These are phyloP conservation scores for Boletales sp. DNA, from an alignment of 768 basidiomycete genomes.

Conservation along the genomic window DNA sequence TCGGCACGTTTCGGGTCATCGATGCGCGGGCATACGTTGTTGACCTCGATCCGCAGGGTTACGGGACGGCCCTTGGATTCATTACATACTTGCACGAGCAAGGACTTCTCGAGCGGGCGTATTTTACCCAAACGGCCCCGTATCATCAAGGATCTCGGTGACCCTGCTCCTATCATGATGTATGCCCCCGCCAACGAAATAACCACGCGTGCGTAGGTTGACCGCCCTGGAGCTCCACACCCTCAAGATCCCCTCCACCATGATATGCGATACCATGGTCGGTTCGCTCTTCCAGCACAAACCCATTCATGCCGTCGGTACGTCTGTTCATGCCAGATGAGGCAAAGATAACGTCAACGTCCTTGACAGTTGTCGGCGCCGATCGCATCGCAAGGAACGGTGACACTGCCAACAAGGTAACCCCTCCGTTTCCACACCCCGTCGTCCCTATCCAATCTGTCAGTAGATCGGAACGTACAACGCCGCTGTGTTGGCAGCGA, in stretches of 20 bases:
- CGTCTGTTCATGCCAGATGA: conserved; percentile 1
- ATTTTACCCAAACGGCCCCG: conserved; percentile 91
- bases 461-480: conserved; percentile 88
- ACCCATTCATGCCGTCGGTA: conserved; percentile 77
- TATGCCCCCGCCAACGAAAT: background rate
- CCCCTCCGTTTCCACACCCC: background rate
- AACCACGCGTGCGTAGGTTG: conserved; percentile 44
- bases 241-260: conserved; percentile 78
- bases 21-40: conserved; percentile 1
- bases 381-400: conserved; percentile 90
- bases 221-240: conserved; percentile 88
- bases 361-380: conserved; percentile 67
- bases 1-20: conserved; percentile 48
- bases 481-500: conserved; percentile 85
- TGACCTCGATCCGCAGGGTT: conserved; percentile 58
- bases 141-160: conserved; percentile 91
- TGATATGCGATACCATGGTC: conserved; percentile 98
- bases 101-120: conserved; percentile 74
- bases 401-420: conserved; percentile 93
- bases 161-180: conserved; percentile 1
- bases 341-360: background rate
- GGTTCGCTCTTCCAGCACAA: conserved; percentile 91
- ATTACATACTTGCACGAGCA: conserved; percentile 87
- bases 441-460: background rate
- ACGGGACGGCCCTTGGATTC: conserved; percentile 91